A percentile compares a stretch with the other conserved stretches of the same genome.
These are phyloP conservation scores for Halteria grandinella DNA, from an alignment of 73 alveolate genomes.

Conservation along the genomic window DNA sequence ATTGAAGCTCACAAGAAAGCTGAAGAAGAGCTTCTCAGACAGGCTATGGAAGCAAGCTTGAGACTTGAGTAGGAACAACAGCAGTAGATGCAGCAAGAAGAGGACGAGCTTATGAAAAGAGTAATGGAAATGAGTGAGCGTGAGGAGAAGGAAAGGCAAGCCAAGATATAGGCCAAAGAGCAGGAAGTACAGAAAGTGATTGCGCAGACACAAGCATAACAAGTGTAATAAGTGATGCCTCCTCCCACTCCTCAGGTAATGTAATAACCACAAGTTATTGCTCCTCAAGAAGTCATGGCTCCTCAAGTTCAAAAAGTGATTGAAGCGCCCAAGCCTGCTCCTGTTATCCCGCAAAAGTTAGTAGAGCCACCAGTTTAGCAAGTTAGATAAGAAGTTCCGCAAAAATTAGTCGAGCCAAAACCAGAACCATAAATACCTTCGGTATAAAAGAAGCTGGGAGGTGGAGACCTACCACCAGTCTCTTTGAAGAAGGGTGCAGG, in stretches of 20 bases:
- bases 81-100: slow-evolving; percentile 30
- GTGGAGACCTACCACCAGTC: slow-evolving; percentile 34
- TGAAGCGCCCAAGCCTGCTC: background rate
- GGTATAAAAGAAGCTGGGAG: background rate
- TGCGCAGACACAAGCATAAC: background rate
- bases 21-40: slow-evolving; percentile 58
- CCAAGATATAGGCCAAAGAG: background rate
- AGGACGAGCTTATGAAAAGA: slow-evolving; percentile 52
- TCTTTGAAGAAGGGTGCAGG: slow-evolving; percentile 4
- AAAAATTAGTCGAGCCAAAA: background rate
- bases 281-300: background rate
- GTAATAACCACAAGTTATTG: background rate
- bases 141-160: slow-evolving; percentile 21
- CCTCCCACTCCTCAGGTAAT: background rate
- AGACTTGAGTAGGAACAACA: slow-evolving; percentile 7
- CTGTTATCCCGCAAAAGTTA: background rate
- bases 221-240: background rate
- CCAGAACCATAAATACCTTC: background rate
- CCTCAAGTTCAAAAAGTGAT: slow-evolving; percentile 20
- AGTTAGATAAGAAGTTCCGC: background rate
- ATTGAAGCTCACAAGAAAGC: slow-evolving; percentile 30
- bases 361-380: background rate
- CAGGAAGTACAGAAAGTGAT: slow-evolving; percentile 7
- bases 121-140: slow-evolving; percentile 55
- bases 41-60: slow-evolving; percentile 44